Percentiles rank a stretch among this genome's conserved stretches.
Evolutionary conservation across 805 yeast species (phyloP).

Genomic region (Limtongozyma cylindracea): DNA sequence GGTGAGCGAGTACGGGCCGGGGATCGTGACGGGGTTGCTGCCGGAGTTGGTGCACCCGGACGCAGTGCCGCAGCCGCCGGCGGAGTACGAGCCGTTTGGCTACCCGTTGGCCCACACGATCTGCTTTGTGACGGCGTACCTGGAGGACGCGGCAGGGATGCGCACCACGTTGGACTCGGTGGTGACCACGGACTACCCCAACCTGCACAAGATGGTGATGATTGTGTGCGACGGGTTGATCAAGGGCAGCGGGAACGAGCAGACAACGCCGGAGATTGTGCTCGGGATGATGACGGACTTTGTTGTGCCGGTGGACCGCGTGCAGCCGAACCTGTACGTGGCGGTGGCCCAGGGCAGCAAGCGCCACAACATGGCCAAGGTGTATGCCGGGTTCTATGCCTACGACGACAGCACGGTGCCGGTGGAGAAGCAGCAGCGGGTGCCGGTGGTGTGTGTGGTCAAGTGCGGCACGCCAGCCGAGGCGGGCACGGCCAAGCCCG

Average conservation of each 20-base stretch:
- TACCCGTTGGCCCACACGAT: slow-evolving; percentile 29
- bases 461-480: slow-evolving; percentile 80
- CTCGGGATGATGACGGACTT: slow-evolving; percentile 62
- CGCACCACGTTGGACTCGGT: slow-evolving; percentile 79
- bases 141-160: slow-evolving; percentile 73
- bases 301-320: slow-evolving; percentile 45
- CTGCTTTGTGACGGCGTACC: slow-evolving; percentile 62
- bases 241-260: slow-evolving; percentile 82
- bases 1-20: too few relatives aligned
- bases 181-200: slow-evolving; percentile 89
- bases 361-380: slow-evolving; percentile 95
- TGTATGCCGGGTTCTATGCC: slow-evolving; percentile 81
- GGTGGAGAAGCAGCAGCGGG: slow-evolving; percentile 59
- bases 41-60: slow-evolving; percentile 44
- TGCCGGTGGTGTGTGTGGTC: slow-evolving; percentile 55
- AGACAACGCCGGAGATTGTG: slow-evolving; percentile 75
- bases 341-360: slow-evolving; percentile 89
- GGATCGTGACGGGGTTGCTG: slow-evolving; percentile 25
- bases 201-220: slow-evolving; percentile 70
- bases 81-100: slow-evolving; percentile 18
- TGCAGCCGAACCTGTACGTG: slow-evolving; percentile 65
- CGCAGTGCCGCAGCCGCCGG: slow-evolving; percentile 79
- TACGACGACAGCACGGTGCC: slow-evolving; percentile 61
- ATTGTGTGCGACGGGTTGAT: slow-evolving; percentile 85
- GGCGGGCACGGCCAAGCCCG: slow-evolving; percentile 40